Conservation (phyloP, 805 yeast genomes). For the Ogataea degrootiae region DNA sequence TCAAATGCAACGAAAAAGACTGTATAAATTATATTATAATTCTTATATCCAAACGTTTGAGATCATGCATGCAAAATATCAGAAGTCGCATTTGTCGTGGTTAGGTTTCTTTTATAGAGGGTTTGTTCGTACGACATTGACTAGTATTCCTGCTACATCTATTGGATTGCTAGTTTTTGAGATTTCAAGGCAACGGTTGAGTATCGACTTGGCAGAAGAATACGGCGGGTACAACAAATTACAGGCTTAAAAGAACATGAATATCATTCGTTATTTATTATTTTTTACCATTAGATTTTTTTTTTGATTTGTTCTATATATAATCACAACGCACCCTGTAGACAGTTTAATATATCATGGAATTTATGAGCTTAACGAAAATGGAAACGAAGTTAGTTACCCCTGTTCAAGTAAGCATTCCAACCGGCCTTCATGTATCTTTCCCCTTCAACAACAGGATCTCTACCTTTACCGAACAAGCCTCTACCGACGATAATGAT, state of each 20-base stretch:
- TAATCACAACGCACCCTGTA: neutral
- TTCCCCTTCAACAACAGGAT: conserved; percentile 80
- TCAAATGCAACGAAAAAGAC: conserved; percentile 20
- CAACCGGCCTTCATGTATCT: conserved; percentile 94
- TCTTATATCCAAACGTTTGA: conserved; percentile 73
- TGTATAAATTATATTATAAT: conserved; percentile 55
- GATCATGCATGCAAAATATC: conserved; percentile 51
- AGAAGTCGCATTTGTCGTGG: conserved; percentile 54
- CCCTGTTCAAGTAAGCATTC: conserved; percentile 68
- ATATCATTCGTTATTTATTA: neutral
- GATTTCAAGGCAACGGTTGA: conserved; percentile 52
- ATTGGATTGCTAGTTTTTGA: conserved; percentile 83
- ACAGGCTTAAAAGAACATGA: neutral
- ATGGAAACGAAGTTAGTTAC: neutral
- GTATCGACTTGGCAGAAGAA: conserved; percentile 23
- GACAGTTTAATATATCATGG: neutral
- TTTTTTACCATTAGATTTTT: neutral
- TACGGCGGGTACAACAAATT: neutral
- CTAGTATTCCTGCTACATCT: conserved; percentile 84
- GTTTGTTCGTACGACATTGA: conserved; percentile 62
- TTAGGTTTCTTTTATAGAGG: conserved; percentile 73
- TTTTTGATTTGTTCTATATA: neutral
- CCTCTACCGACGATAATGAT: conserved; percentile 99
- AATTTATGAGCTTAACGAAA: neutral
- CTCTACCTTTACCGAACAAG: conserved; percentile 88